Evolutionary conservation across 2,329 filamentous ascomycete genomes (phyloP).

Genomic region (Periconia macrospinosa): DNA sequence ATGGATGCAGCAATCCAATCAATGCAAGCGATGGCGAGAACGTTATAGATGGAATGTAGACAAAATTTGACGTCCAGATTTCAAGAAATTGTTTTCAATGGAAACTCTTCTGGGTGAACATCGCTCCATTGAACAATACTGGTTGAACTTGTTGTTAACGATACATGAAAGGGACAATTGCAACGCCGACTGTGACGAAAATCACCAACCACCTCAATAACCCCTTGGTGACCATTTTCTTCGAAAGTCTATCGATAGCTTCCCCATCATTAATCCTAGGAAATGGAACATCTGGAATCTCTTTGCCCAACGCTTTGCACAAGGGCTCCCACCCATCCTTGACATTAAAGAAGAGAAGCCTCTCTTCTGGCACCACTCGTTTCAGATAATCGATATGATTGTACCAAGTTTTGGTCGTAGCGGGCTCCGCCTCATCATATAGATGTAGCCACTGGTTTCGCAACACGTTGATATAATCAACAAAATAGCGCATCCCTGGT

Average conservation of each 20-base stretch:
- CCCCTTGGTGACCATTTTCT: conserved; percentile 14
- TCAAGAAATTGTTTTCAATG: no score
- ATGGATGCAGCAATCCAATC: no score
- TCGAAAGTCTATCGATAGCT: conserved; percentile 21
- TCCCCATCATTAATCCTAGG: conserved; percentile 25
- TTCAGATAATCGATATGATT: conserved; percentile 12
- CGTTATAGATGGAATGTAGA: no score
- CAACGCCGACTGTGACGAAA: conserved; percentile 9
- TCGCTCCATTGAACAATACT: no score
- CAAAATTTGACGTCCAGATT: no score
- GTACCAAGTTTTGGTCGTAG: background rate
- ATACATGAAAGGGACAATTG: background rate
- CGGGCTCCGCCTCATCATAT: conserved; percentile 1
- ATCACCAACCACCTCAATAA: conserved; percentile 37
- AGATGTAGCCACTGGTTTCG: conserved; percentile 5
- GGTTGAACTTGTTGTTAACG: no score
- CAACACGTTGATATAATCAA: conserved; percentile 16
- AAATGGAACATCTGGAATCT: conserved; percentile 16
- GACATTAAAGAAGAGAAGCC: conserved; percentile 13
- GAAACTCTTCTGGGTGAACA: no score
- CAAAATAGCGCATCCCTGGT: conserved; percentile 21
- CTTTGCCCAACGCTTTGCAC: conserved; percentile 12
- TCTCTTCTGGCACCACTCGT: conserved; percentile 11
- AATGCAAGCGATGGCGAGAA: no score
- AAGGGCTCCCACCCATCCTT: conserved; percentile 16